Conservation (phyloP, 2,329 filamentous ascomycete genomes). For the Uncinocarpus reesii region DNA sequence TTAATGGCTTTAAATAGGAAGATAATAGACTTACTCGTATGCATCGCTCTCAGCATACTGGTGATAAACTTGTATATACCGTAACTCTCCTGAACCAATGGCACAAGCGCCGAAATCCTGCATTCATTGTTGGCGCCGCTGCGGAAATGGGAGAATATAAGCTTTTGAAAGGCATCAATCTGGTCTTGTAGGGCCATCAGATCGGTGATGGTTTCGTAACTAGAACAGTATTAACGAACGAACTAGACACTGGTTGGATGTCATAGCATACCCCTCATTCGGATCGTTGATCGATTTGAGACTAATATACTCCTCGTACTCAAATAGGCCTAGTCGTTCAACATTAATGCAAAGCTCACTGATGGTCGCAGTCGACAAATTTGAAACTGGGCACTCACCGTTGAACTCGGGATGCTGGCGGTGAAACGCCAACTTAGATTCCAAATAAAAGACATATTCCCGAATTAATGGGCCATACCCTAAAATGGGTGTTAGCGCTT, state of each 20-base stretch:
- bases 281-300: conserved; percentile 97
- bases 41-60: conserved; percentile 98
- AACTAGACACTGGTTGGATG: background rate
- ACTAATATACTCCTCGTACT: conserved; percentile 98
- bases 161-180: conserved; percentile 96
- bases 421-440: conserved; percentile 94
- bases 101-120: conserved; percentile 84
- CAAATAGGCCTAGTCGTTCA: conserved; percentile 59
- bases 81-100: conserved; percentile 93
- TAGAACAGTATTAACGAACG: conserved; percentile 19
- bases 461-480: conserved; percentile 83
- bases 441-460: conserved; percentile 92
- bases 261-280: conserved; percentile 65
- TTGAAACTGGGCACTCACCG: conserved; percentile 41
- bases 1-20: conserved; percentile 18
- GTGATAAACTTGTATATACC: conserved; percentile 99
- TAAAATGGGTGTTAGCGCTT: conserved; percentile 20
- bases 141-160: conserved; percentile 95
- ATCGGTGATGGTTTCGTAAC: conserved; percentile 86
- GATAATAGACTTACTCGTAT: conserved; percentile 57
- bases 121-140: conserved; percentile 90
- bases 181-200: conserved; percentile 95
- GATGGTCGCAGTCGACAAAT: background rate
- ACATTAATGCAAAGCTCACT: background rate
- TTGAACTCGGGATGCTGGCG: conserved; percentile 97